Conservation (phyloP, 2,329 filamentous ascomycete genomes). For the Colletotrichum limetticola region DNA sequence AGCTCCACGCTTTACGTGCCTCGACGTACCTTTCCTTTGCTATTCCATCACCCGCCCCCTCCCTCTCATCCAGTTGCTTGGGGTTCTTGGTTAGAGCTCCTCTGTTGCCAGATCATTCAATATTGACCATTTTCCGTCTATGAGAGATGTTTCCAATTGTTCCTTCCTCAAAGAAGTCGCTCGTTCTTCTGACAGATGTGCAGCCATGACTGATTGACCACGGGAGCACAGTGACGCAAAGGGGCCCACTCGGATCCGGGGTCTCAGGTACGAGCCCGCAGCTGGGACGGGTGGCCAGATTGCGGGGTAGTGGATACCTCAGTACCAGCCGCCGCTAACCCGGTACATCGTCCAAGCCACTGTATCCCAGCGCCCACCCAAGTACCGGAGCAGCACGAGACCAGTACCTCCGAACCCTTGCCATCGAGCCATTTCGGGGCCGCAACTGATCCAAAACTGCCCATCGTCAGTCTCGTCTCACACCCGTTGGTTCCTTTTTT, state of each 20-base stretch:
- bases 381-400: conserved; percentile 30
- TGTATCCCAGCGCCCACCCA: neutral
- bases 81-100: neutral
- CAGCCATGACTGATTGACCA: conserved; percentile 1
- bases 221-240: conserved; percentile 35
- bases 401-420: conserved; percentile 21
- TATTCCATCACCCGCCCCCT: too few species aligned
- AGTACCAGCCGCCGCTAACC: conserved; percentile 30
- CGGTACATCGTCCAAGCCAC: conserved; percentile 20
- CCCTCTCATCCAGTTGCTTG: neutral
- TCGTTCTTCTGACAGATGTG: neutral
- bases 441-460: conserved; percentile 29
- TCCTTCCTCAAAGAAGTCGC: neutral
- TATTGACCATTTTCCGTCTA: neutral
- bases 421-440: conserved; percentile 31
- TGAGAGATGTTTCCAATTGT: neutral
- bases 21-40: neutral
- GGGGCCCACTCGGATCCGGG: conserved; percentile 35
- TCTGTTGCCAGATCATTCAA: neutral
- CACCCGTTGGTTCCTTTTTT: conserved; percentile 15
- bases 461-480: conserved; percentile 30
- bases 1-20: neutral
- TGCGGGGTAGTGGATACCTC: conserved; percentile 37
- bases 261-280: conserved; percentile 35
- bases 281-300: conserved; percentile 30